Conservation (phyloP, 2,329 filamentous ascomycete species). For the Nemania sp. region DNA sequence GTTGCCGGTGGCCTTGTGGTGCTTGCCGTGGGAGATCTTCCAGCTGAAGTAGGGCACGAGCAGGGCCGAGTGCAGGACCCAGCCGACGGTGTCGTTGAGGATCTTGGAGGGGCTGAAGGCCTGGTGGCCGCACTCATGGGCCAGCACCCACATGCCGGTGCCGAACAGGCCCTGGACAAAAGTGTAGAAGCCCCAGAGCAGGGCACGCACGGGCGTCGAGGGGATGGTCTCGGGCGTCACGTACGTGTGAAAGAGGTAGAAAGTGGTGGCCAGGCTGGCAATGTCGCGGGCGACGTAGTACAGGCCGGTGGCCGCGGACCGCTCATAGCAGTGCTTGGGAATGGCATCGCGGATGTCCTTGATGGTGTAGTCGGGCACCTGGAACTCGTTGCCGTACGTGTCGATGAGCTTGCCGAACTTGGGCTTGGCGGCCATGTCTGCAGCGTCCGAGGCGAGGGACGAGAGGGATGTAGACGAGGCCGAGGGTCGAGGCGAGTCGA, state of each 20-base stretch:
- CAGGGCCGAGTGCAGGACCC: constrained; percentile 87
- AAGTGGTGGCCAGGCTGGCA: constrained; percentile 76
- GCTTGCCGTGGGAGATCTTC: constrained; percentile 99
- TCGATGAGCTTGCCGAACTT: constrained; percentile 78
- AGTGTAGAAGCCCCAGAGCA: constrained; percentile 74
- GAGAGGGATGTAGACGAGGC: constrained; percentile 93
- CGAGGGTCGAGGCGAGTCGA: constrained; percentile 70
- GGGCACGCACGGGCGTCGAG: constrained; percentile 73
- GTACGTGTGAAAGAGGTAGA: constrained; percentile 89
- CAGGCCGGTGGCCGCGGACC: constrained; percentile 80
- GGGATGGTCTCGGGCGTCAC: constrained; percentile 87
- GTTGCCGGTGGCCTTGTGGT: constrained; percentile 98
- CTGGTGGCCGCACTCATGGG: constrained; percentile 97
- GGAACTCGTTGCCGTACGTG: constrained; percentile 94
- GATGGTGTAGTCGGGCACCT: constrained; percentile 95
- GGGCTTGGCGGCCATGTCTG: constrained; percentile 54
- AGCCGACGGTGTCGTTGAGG: constrained; percentile 92
- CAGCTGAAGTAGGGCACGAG: constrained; percentile 98
- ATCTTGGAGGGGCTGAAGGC: constrained; percentile 93
- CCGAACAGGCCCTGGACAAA: constrained; percentile 91
- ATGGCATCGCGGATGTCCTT: constrained; percentile 98
- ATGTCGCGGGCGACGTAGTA: constrained; percentile 88
- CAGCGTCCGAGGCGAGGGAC: constrained; percentile 79
- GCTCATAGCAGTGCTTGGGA: constrained; percentile 95
- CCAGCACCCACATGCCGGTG: constrained; percentile 95